A percentile compares a stretch with the other conserved stretches of the same genome.
phyloP scores from a whole-genome alignment of 176 grass and related monocot species.

The Phoenix roebelenii region DNA sequence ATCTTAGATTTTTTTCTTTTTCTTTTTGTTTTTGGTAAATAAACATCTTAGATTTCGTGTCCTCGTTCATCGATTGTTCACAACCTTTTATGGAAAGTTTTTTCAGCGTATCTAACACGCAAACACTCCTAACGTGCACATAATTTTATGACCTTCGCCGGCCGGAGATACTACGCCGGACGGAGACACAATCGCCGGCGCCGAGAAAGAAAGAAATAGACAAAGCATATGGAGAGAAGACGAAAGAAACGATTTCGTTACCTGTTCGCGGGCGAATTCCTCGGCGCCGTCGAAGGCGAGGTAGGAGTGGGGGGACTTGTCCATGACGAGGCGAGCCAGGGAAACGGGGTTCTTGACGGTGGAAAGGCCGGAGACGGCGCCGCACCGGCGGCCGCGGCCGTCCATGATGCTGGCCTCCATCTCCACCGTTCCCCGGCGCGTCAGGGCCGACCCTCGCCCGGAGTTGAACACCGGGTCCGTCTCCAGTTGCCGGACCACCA shows the following conservation, averaged over 20 bases:
- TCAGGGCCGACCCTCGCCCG: slow-evolving; percentile 17
- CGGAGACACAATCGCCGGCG: no score
- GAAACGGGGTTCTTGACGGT: slow-evolving; percentile 23
- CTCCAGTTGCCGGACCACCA: slow-evolving; percentile 17
- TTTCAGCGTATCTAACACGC: no score
- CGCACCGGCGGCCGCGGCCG: slow-evolving; percentile 17
- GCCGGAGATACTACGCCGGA: no score
- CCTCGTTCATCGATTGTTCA: no score
- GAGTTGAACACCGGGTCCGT: slow-evolving; percentile 23
- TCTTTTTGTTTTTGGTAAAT: no score
- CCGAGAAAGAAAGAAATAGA: neutral
- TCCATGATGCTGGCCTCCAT: slow-evolving; percentile 25
- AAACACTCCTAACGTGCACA: no score
- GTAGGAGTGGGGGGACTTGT: slow-evolving; percentile 17
- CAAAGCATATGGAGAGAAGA: neutral
- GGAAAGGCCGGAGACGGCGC: slow-evolving; percentile 13
- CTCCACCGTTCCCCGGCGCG: slow-evolving; percentile 11
- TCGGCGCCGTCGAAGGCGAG: slow-evolving; percentile 21
- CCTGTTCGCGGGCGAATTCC: slow-evolving; percentile 17
- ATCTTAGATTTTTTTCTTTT: no score
- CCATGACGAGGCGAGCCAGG: slow-evolving; percentile 20
- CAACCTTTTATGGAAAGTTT: no score
- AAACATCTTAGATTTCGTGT: no score
- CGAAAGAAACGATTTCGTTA: neutral
- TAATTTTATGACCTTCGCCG: no score